Conservation (phyloP, 768 basidiomycete species). For the Phaffia tasmanica region DNA sequence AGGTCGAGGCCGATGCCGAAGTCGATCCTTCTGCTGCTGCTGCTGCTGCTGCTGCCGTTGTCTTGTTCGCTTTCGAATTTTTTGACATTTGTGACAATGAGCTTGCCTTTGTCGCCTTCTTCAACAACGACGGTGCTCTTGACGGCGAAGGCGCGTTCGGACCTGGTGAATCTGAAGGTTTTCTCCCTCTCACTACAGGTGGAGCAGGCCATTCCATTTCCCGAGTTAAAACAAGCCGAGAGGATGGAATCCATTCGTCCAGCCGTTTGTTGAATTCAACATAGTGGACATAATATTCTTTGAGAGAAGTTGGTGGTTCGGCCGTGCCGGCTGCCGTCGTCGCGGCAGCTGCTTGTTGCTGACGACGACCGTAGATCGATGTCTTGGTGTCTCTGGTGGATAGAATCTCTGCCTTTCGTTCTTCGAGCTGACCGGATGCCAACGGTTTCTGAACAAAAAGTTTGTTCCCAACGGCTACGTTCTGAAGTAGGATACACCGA, state of each 20-base stretch:
- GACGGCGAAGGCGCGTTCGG: constrained; percentile 25
- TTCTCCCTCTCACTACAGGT: constrained; percentile 27
- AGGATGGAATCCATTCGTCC: constrained; percentile 91
- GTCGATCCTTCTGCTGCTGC: constrained; percentile 22
- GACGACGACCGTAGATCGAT: constrained; percentile 39
- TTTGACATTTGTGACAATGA: constrained; percentile 1
- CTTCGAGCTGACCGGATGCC: constrained; percentile 63
- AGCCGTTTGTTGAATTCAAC: constrained; percentile 98
- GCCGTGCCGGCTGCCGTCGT: constrained; percentile 42
- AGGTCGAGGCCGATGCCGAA: constrained; percentile 5
- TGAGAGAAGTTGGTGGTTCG: constrained; percentile 53
- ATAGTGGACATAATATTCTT: constrained; percentile 97
- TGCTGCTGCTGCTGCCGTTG: constrained; percentile 17
- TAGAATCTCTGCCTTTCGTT: constrained; percentile 88
- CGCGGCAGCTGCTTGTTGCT: constrained; percentile 27
- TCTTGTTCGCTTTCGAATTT: background rate
- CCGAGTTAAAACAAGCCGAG: constrained; percentile 66
- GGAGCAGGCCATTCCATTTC: constrained; percentile 81
- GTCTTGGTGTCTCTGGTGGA: constrained; percentile 79
- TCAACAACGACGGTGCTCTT: constrained; percentile 17
- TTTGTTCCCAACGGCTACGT: constrained; percentile 86
- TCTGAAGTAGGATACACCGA: constrained; percentile 42
- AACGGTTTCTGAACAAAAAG: constrained; percentile 76
- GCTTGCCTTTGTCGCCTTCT: constrained; percentile 5
- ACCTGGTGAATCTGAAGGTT: constrained; percentile 3